A percentile compares a stretch with the other conserved stretches of the same genome.
Evolutionary conservation across 768 basidiomycete genomes (phyloP).

Genomic region (Rhodotorula babjevae): DNA sequence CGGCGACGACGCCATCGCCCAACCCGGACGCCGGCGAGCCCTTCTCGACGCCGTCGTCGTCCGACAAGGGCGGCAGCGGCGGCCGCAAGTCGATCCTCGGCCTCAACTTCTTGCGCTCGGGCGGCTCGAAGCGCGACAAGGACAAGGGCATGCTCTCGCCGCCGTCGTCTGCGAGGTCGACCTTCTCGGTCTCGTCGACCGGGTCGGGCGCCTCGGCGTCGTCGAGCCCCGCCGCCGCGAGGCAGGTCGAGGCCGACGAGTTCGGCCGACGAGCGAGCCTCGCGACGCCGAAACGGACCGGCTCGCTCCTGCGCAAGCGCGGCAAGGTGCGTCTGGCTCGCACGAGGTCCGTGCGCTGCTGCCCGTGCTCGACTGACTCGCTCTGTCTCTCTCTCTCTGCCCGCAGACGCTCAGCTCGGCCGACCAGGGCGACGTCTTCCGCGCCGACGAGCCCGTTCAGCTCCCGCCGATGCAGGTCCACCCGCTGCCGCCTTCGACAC

Average conservation of each 20-base stretch:
- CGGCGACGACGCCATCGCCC: constrained; percentile 55
- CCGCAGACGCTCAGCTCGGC: constrained; percentile 22
- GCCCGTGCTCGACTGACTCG: not conserved
- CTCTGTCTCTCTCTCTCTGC: not conserved
- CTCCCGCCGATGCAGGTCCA: constrained; percentile 88
- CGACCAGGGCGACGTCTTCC: constrained; percentile 64
- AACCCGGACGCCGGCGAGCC: constrained; percentile 53
- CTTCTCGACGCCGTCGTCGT: constrained; percentile 49
- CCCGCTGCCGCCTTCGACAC: constrained; percentile 72
- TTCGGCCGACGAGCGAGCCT: constrained; percentile 49
- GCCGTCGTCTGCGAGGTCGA: constrained; percentile 2
- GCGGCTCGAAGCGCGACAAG: constrained; percentile 36
- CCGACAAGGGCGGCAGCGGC: constrained; percentile 18
- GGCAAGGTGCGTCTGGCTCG: constrained; percentile 64
- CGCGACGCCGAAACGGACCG: constrained; percentile 63
- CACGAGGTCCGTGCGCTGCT: constrained; percentile 2
- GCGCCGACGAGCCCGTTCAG: constrained; percentile 56
- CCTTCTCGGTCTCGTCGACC: constrained; percentile 4
- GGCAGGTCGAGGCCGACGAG: constrained; percentile 16
- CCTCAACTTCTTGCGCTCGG: constrained; percentile 42
- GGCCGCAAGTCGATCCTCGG: constrained; percentile 46
- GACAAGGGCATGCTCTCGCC: constrained; percentile 30
- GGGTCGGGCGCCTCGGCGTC: constrained; percentile 12
- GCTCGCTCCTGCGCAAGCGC: constrained; percentile 77
- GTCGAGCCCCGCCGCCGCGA: not conserved